Base-by-base conservation (phyloP, 2,329 filamentous ascomycete genomes). In the Camptophora hylomeconis region DNA sequence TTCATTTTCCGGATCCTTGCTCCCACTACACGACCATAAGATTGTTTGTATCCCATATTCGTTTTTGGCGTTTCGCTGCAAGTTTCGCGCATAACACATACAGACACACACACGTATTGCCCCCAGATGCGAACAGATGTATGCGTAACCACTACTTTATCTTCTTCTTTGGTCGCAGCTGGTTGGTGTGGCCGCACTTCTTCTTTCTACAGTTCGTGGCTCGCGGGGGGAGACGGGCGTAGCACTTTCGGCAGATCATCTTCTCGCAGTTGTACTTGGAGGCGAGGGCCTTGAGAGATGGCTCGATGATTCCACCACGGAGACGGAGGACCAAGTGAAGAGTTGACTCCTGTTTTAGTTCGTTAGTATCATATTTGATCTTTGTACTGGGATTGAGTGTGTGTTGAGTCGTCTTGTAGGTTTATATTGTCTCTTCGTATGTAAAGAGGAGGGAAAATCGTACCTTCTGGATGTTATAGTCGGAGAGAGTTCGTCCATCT, bases 151-250 rank as follows among this genome's bases (percentile, higher is more conserved):
- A 68, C 63, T 79, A 87, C 71, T 94, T 93, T 62, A 93, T 76
- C 87, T 98, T 98, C 86, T 98, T 98, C 87, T 98, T 98, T 65
- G 89, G 89, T 69, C 89, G 83, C 62, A 98, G 82, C 78, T 98
- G 89, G 82, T 95, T 95, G 71, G 80, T 92, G 80, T 95, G 89
- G 45, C 87, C 89, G 68, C 87, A 95, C 78, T 95, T 95, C 72
- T 86, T 86, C 84, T 95, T 95, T 57, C 86, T 76, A 82, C 89
- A 98, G 81, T 98, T 98, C 75, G 87, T 94, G 55, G 89, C 89
- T 76, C 89, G 83, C 50, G 87, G 87, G 48, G 87, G 87, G 45
- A 95, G 84, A 63, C 87, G 86, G 77, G 89, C 83, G 68, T 95
- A 95, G 80, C 89, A 98, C 81, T 98, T 95, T 74, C 89, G 87